Base-by-base conservation (phyloP, 352 stramenopile genomes). In the Nothophytophthora sp. region DNA sequence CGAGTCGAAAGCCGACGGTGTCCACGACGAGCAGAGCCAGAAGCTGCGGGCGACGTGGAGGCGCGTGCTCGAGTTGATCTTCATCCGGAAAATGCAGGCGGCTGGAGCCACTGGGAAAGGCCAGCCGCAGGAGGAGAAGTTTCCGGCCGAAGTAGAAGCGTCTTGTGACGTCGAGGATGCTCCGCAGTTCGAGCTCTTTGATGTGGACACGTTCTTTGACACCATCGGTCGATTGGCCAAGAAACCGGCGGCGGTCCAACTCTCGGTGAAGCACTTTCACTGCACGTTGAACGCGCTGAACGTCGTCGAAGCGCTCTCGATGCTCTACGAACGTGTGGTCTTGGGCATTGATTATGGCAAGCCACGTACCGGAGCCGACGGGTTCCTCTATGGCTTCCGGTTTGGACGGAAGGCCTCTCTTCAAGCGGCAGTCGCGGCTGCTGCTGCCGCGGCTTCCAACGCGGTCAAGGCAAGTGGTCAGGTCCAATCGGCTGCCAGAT, bases 351-450 rank as follows among this genome's bases (percentile, higher is more conserved):
- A 88, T 53, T 86, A 80, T 30, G 71, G 58, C 28, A 86, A 84
- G 37, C 77, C 77, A 16, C 73, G 71, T 5, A 60, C 63, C 12
- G 67, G 68, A 16, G 57, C 67, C 5, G 70, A 88, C 5, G 54
- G 49, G 8, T 79, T 86, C 42, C 61, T 90, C 19, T 91, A 90
- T 33, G 80, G 80, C 5, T 84, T 92, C 50, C 79, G 80, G 13
- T 78, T 92, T 29, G 82, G 82, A 9, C 73, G 82, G 27, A 92
- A 90, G 32, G 40, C 60, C 10, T 61, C 50, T 0, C 47, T 81
- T 5, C 59, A 76, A 0, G 61, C 59, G 12, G 63, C 70, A 4
- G 73, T 76, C 43, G 55, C 49, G 5, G 50, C 49, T 5, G 58
- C 49, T 18, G 34, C 59, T 16, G 72, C 62, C 0, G 44, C 58